A percentile compares a stretch with the other conserved stretches of the same genome.
Evolutionary conservation across 257 asterid genomes (phyloP).

Genomic region (Leptodermis oblonga): DNA sequence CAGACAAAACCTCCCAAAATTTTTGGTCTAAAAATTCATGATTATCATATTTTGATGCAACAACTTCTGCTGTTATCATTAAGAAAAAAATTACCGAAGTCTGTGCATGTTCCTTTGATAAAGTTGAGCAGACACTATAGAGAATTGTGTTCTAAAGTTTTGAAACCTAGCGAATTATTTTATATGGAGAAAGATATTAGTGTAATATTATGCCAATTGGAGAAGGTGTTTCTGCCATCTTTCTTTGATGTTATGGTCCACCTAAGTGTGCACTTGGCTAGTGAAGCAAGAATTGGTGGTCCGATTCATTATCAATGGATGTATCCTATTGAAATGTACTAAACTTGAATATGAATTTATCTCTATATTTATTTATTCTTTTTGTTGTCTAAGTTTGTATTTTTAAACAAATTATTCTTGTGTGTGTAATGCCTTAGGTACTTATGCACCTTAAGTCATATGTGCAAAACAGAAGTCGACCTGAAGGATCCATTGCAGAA

Average conservation of each 20-base stretch:
- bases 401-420: too few species aligned
- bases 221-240: neutral
- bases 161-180: neutral
- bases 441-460: too few species aligned
- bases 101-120: neutral
- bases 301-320: neutral
- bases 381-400: too few species aligned
- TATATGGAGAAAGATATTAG: neutral
- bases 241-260: slow-evolving; percentile 3
- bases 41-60: neutral
- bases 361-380: too few species aligned
- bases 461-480: too few species aligned
- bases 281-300: neutral
- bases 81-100: neutral
- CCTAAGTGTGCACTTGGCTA: neutral
- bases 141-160: neutral
- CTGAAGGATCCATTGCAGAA: too few species aligned
- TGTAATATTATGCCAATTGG: neutral
- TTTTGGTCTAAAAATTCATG: neutral
- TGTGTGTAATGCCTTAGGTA: too few species aligned
- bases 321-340: slow-evolving; percentile 1
- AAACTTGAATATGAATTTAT: neutral
- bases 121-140: neutral
- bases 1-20: too few species aligned
- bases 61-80: neutral